A percentile compares a stretch with the other conserved stretches of the same genome.
Conservation (phyloP, 805 yeast species). For the Jamesozyma spencerorum region DNA sequence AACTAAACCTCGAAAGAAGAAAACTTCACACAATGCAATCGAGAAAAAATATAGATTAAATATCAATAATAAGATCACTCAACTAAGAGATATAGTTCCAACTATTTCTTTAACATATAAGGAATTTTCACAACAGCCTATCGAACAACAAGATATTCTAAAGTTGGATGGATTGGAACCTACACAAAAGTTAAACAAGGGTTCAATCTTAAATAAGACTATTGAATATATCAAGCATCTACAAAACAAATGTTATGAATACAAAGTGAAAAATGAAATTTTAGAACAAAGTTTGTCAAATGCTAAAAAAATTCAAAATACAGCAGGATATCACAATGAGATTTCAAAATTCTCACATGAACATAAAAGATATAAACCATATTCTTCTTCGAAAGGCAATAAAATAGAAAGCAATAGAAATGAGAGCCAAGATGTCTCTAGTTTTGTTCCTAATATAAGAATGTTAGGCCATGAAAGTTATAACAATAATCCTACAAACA, state of each 20-base stretch:
- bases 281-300: constrained; percentile 20
- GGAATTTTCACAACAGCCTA: constrained; percentile 38
- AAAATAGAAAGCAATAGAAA: not conserved
- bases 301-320: not conserved
- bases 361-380: no score
- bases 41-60: constrained; percentile 66
- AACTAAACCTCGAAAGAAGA: constrained; percentile 28
- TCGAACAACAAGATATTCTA: constrained; percentile 48
- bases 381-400: not conserved
- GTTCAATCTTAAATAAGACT: constrained; percentile 65
- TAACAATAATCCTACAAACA: not conserved
- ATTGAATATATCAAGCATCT: constrained; percentile 70
- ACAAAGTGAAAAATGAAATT: constrained; percentile 40
- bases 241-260: constrained; percentile 47
- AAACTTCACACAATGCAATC: constrained; percentile 59
- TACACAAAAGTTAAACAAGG: constrained; percentile 68
- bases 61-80: constrained; percentile 57
- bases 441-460: not conserved
- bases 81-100: constrained; percentile 59
- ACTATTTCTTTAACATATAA: constrained; percentile 43
- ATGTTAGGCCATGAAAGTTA: not conserved
- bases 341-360: no score
- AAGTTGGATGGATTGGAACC: constrained; percentile 67
- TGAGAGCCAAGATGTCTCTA: not conserved
- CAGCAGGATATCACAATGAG: not conserved